Evolutionary conservation across 179 eudicot genomes (phyloP).

Genomic region (Spinacia oleracea): DNA sequence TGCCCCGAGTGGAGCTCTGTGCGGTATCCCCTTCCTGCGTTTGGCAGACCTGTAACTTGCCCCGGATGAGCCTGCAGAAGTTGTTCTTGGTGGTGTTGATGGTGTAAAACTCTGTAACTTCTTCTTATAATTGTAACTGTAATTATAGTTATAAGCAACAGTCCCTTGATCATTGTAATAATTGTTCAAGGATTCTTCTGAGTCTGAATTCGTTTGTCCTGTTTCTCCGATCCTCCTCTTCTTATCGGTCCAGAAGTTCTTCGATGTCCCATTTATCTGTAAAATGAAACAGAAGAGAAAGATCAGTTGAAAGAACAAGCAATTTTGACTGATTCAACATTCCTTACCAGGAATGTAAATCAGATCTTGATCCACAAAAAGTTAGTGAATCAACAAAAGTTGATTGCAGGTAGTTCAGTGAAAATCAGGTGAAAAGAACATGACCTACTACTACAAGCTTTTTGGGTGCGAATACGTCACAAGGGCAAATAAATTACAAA

Average conservation of each 20-base stretch:
- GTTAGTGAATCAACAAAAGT: too few relatives aligned
- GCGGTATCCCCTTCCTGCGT: slow-evolving; percentile 47
- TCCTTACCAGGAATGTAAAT: background rate
- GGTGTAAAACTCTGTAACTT: slow-evolving; percentile 39
- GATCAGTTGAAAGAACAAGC: background rate
- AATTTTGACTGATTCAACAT: background rate
- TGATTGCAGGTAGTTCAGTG: too few relatives aligned
- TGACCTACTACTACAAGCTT: too few relatives aligned
- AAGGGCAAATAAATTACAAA: too few relatives aligned
- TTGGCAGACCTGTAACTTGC: slow-evolving; percentile 32
- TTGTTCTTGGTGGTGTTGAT: slow-evolving; percentile 42
- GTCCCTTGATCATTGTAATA: slow-evolving; percentile 13
- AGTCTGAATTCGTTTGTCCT: slow-evolving; percentile 30
- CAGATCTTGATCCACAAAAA: background rate
- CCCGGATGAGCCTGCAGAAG: slow-evolving; percentile 11
- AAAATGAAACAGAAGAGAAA: background rate
- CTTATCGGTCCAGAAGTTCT: slow-evolving; percentile 26
- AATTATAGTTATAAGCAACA: background rate
- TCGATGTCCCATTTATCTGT: slow-evolving; percentile 41
- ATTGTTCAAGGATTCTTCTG: slow-evolving; percentile 27
- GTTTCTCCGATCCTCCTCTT: slow-evolving; percentile 21
- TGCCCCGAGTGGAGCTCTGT: slow-evolving; percentile 44
- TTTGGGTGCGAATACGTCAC: too few relatives aligned
- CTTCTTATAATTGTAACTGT: slow-evolving; percentile 18
- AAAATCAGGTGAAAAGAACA: too few relatives aligned